Evolutionary conservation across 805 yeast genomes (phyloP).

Genomic region (Suhomyces faveliae): DNA sequence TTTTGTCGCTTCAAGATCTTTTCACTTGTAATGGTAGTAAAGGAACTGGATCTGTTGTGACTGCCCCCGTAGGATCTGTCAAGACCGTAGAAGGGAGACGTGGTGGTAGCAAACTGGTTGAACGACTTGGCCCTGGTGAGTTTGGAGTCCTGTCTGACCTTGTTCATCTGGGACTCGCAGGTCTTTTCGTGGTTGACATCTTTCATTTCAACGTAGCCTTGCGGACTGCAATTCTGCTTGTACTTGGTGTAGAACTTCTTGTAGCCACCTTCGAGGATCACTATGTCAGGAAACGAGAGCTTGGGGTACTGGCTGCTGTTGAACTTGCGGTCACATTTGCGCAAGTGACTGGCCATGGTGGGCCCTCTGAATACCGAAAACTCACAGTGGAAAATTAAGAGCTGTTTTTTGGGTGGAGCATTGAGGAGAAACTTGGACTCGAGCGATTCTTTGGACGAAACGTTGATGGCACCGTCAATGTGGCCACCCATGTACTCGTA

Average conservation of each 20-base stretch:
- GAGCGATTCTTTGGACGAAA: slow-evolving; percentile 66
- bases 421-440: slow-evolving; percentile 40
- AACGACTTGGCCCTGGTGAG: slow-evolving; percentile 41
- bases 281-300: slow-evolving; percentile 83
- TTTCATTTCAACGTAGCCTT: slow-evolving; percentile 83
- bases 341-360: slow-evolving; percentile 78
- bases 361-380: slow-evolving; percentile 95
- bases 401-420: slow-evolving; percentile 26
- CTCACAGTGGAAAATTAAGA: slow-evolving; percentile 91
- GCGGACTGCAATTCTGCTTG: slow-evolving; percentile 65
- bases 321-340: slow-evolving; percentile 76
- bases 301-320: slow-evolving; percentile 78
- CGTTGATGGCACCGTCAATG: slow-evolving; percentile 76
- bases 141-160: slow-evolving; percentile 42
- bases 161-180: slow-evolving; percentile 49
- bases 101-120: slow-evolving; percentile 13
- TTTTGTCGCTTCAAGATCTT: slow-evolving; percentile 35
- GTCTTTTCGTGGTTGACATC: slow-evolving; percentile 31
- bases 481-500: slow-evolving; percentile 95
- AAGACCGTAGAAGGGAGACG: slow-evolving; percentile 12
- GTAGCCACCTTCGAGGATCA: slow-evolving; percentile 90
- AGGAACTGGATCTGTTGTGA: slow-evolving; percentile 29
- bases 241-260: slow-evolving; percentile 65
- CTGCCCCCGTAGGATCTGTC: slow-evolving; percentile 16
- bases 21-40: slow-evolving; percentile 28